A percentile compares a stretch with the other conserved stretches of the same genome.
Evolutionary conservation across 495 filamentous ascomycete species (phyloP).

Genomic region (Xylaria sp.): DNA sequence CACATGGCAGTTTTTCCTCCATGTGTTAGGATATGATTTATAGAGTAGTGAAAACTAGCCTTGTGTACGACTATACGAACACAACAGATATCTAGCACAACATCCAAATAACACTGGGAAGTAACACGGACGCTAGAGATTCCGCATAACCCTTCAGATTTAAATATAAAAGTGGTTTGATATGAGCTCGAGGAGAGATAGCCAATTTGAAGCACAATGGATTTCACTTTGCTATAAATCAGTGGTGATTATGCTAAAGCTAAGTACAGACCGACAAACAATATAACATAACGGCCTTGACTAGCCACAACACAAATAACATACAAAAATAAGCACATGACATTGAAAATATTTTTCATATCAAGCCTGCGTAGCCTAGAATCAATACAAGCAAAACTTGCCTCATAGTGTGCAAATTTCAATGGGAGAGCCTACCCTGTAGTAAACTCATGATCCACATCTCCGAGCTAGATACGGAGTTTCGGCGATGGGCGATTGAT

Average conservation of each 20-base stretch:
- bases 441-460: background rate
- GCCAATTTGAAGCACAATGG: no score
- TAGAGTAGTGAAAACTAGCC: background rate
- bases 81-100: background rate
- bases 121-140: background rate
- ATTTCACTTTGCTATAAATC: no score
- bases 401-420: background rate
- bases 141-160: no score
- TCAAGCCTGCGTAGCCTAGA: background rate
- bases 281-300: background rate
- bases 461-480: background rate
- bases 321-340: background rate
- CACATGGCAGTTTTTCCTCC: no score
- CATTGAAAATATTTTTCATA: background rate
- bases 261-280: background rate
- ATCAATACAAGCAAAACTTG: background rate
- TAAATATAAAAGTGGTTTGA: no score
- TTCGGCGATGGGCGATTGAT: background rate
- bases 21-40: background rate
- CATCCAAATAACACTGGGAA: background rate
- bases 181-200: no score
- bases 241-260: background rate
- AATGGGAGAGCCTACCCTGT: background rate
- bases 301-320: background rate
- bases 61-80: background rate